A percentile compares a stretch with the other conserved stretches of the same genome.
These are phyloP conservation scores for Xerocomellus intermedius DNA, from an alignment of 768 basidiomycete genomes.

Conservation along the genomic window DNA sequence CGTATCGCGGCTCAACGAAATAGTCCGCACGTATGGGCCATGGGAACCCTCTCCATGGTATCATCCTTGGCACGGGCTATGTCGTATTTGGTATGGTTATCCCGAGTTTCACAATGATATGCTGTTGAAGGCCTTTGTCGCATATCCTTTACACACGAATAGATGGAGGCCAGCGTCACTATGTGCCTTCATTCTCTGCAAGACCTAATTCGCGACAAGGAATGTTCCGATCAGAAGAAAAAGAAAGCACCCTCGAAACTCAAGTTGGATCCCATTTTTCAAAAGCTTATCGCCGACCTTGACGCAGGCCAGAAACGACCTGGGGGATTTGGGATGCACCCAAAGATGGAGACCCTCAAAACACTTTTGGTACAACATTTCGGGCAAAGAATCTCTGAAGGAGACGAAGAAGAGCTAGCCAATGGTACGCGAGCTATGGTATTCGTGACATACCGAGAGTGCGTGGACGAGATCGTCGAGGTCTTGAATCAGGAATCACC, in stretches of 20 bases:
- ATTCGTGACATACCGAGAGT: conserved; percentile 87
- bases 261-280: conserved; percentile 56
- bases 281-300: conserved; percentile 65
- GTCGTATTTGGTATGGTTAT: conserved; percentile 72
- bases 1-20: conserved; percentile 38
- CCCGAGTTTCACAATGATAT: background rate
- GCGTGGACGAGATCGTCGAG: conserved; percentile 88
- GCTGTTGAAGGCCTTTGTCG: background rate
- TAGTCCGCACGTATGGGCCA: conserved; percentile 46
- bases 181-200: conserved; percentile 73
- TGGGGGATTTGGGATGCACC: conserved; percentile 65
- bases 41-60: conserved; percentile 50
- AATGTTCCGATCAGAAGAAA: conserved; percentile 31
- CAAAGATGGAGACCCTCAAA: conserved; percentile 88
- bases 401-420: conserved; percentile 30
- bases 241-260: conserved; percentile 43
- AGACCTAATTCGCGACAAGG: conserved; percentile 45
- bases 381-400: conserved; percentile 39
- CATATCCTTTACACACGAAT: background rate
- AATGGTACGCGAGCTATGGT: conserved; percentile 81
- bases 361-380: conserved; percentile 80
- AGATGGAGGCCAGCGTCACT: conserved; percentile 81
- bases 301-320: conserved; percentile 48
- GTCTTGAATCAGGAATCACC: conserved; percentile 74
- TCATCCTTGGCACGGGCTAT: conserved; percentile 73